Evolutionary conservation across 768 basidiomycete species (phyloP), one percentile per base, ranked within the genome.

Genomic region (Gloeophyllum trabeum): DNA sequence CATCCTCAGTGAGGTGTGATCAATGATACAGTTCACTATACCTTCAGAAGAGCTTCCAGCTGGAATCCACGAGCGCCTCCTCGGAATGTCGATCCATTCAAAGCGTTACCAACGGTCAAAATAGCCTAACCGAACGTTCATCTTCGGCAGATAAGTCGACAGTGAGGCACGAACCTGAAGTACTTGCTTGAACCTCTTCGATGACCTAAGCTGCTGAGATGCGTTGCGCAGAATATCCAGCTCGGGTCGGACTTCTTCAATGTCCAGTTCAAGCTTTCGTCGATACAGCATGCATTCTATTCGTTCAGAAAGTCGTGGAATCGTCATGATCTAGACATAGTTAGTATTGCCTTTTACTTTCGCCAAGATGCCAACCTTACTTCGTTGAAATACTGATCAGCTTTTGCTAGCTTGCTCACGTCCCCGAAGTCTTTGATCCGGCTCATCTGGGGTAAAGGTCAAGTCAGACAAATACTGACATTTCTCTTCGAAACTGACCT

Each of bases 61-160:
- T 81, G 83, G 61, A 97, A 94, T 1, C 92, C 93, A 3, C 63
- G 65, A 12, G 92, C 92, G 24, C 76, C 73, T 14, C 92, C 92
- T 28, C 91, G 76, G 60, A 88, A 91, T 0, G 75, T 82, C 2
- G 84, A 79, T 1, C 71, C 73, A 56, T 97, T 96, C 48, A 97
- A 59, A 0, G 71, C 71, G 52, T 96, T 97, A 0, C 92, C 92
- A 14, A 94, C 65, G 1, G 68, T 61, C 2, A 96, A 66, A 0
- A 94, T 73, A 40, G 74, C 73, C 81, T 90, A 46, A 2, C 7
- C 16, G 20, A 44, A 28, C 46, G 25, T 37, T 30, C 25, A 14
- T 7, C 22, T 6, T 41, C 23, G 19, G 4, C 24, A 16, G 3
- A 1, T 22, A 30, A 30, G 16, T 32, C 12, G 22, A 38, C 21